Conservation (phyloP, 352 stramenopile species). For the Globisporangium canariense region DNA sequence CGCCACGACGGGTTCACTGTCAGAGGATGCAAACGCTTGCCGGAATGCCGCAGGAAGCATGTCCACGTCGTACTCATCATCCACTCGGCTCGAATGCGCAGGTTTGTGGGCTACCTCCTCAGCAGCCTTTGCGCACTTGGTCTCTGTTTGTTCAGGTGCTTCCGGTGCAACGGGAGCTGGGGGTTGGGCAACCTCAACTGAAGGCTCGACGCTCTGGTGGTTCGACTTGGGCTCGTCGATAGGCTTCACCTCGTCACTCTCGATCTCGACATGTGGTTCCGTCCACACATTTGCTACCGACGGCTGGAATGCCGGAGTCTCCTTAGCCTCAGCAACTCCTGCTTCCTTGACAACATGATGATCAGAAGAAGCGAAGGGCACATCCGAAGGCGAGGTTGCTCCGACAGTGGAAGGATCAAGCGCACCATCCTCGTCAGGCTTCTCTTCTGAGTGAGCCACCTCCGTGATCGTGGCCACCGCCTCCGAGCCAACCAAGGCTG, state of each 20-base stretch:
- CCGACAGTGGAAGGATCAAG: no score
- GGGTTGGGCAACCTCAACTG: background rate
- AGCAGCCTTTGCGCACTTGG: background rate
- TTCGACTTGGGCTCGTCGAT: background rate
- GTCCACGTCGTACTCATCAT: background rate
- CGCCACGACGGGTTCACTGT: background rate
- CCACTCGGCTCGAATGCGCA: background rate
- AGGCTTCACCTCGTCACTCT: background rate
- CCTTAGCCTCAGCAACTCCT: background rate
- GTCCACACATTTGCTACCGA: background rate
- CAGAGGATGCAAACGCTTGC: conserved; percentile 9
- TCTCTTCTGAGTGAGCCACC: background rate
- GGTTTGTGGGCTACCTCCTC: background rate
- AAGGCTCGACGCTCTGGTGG: background rate
- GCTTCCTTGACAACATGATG: background rate
- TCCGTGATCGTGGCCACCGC: background rate
- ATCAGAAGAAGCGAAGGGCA: background rate
- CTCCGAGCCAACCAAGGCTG: background rate
- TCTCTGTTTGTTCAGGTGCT: background rate
- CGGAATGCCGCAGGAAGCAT: conserved; percentile 10
- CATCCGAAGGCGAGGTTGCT: background rate
- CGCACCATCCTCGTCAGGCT: background rate
- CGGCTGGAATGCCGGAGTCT: background rate
- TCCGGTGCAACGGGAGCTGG: background rate
- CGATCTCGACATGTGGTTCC: background rate